A percentile compares a stretch with the other conserved stretches of the same genome.
phyloP scores from a whole-genome alignment of 1,139 yeast genomes.

The Kodamaea anthophila region DNA sequence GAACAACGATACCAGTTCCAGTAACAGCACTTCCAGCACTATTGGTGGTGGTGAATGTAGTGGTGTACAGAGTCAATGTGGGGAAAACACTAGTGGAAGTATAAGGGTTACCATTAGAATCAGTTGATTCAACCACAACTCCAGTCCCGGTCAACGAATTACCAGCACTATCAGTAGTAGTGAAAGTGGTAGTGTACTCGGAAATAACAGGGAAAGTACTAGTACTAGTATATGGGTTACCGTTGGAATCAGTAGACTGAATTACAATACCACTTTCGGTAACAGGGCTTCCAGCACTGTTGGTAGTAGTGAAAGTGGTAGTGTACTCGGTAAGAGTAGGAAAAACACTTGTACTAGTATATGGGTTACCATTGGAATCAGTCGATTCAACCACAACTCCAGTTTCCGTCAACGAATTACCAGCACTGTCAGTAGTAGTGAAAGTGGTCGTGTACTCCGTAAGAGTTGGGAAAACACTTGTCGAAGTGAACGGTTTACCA shows the following conservation, averaged over 20 bases:
- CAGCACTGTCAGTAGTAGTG: slow-evolving; percentile 1
- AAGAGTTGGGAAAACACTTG: no score
- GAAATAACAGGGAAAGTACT: not conserved
- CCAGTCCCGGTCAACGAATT: slow-evolving; percentile 6
- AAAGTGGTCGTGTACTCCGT: slow-evolving; percentile 1
- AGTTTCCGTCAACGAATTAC: slow-evolving; percentile 3
- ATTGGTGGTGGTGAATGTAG: slow-evolving; percentile 6
- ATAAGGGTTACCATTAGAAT: slow-evolving; percentile 1
- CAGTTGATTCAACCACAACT: slow-evolving; percentile 10
- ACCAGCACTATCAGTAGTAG: slow-evolving; percentile 6
- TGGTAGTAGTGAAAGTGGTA: slow-evolving; percentile 12
- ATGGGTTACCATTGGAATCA: not conserved
- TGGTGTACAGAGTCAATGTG: no score
- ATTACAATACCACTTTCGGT: slow-evolving; percentile 10
- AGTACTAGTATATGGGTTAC: slow-evolving; percentile 1
- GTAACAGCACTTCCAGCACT: slow-evolving; percentile 5
- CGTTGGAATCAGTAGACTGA: slow-evolving; percentile 6
- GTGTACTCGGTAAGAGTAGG: slow-evolving; percentile 7
- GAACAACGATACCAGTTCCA: slow-evolving; percentile 6
- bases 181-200: slow-evolving; percentile 13
- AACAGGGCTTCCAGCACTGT: not conserved
- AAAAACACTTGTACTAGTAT: slow-evolving; percentile 1
- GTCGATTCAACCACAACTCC: slow-evolving; percentile 4
- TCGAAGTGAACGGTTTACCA: no score
- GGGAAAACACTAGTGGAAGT: not conserved